These are phyloP conservation scores for Colletotrichum sp. DNA, from an alignment of 2,329 filamentous ascomycete species.

Conservation along the genomic window DNA sequence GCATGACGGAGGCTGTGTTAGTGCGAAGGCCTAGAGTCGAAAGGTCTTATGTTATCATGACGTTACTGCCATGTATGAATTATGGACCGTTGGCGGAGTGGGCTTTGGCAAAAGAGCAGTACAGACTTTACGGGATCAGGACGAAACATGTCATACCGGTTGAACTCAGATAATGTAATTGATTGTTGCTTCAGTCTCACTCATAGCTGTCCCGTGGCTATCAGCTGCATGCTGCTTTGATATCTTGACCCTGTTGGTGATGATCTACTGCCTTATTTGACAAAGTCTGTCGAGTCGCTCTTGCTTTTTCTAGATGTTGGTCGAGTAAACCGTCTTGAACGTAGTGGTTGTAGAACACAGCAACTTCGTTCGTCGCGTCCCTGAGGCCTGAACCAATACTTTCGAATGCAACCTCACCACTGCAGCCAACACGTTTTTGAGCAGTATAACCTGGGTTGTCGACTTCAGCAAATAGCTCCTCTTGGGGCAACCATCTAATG, in stretches of 20 bases:
- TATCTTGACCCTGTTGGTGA: too few relatives aligned
- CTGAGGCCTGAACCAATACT: neutral
- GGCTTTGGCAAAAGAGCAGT: neutral
- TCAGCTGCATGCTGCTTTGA: accelerated
- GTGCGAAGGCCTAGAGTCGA: neutral
- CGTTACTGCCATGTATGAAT: constrained; percentile 1
- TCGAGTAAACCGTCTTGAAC: neutral
- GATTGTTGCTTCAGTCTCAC: neutral
- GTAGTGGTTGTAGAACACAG: neutral
- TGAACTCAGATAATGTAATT: neutral
- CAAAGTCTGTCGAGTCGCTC: accelerated
- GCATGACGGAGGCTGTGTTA: neutral
- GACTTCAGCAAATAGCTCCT: neutral
- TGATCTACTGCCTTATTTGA: too few relatives aligned
- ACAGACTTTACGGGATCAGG: neutral
- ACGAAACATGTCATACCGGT: neutral
- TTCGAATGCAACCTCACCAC: neutral
- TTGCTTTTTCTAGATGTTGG: neutral
- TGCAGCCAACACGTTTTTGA: neutral
- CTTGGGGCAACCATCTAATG: neutral
- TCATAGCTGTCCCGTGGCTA: too few relatives aligned
- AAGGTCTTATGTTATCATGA: neutral
- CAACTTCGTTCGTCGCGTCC: neutral
- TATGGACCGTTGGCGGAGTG: neutral
- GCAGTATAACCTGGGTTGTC: neutral